Evolutionary conservation across 73 alveolate species (phyloP).

Genomic region (Paramecium tetraurelia): DNA sequence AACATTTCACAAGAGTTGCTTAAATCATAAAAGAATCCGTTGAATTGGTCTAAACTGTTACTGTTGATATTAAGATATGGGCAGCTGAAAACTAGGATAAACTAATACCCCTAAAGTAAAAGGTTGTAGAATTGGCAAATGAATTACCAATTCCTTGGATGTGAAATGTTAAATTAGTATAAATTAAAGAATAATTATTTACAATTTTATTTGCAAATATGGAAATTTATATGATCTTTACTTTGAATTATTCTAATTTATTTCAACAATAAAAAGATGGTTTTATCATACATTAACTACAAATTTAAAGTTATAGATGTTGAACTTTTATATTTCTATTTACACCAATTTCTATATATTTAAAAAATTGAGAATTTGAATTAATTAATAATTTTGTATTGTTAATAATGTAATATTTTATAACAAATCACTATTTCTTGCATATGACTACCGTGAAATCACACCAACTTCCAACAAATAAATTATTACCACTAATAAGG

Average conservation of each 20-base stretch:
- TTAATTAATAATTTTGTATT: too few relatives aligned
- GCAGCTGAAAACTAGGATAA: not conserved
- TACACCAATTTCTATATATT: too few relatives aligned
- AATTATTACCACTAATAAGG: not conserved
- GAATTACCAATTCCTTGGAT: not conserved
- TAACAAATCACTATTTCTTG: not conserved
- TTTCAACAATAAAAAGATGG: too few relatives aligned
- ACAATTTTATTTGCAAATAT: too few relatives aligned
- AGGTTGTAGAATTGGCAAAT: not conserved
- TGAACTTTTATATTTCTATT: too few relatives aligned
- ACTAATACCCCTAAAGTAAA: not conserved
- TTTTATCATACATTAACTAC: too few relatives aligned
- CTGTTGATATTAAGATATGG: not conserved
- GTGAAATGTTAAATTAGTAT: not conserved
- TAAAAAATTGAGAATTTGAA: not conserved
- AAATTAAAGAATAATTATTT: too few relatives aligned
- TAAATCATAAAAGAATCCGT: not conserved
- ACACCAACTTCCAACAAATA: slow-evolving; percentile 27
- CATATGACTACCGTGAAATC: not conserved
- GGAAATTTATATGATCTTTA: too few relatives aligned
- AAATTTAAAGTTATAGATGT: too few relatives aligned
- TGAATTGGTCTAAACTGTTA: not conserved
- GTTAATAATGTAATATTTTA: not conserved
- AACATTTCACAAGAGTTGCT: not conserved
- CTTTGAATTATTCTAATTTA: too few relatives aligned